Conservation (phyloP, 345 rosid genomes). For the Gossypium rotundifolium region DNA sequence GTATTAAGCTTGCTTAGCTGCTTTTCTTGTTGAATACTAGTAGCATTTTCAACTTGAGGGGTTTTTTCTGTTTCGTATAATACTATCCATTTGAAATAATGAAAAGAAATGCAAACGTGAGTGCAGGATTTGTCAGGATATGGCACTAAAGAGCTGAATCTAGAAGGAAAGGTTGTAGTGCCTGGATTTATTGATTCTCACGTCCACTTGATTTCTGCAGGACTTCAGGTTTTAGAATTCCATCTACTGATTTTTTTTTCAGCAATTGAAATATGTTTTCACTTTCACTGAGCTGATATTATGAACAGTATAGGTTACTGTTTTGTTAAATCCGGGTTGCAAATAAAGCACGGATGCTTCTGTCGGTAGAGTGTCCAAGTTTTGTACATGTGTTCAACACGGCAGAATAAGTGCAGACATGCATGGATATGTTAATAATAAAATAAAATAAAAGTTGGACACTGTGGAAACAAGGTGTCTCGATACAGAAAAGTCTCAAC, state of each 20-base stretch:
- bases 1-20: neutral
- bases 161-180: slow-evolving; percentile 72
- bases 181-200: slow-evolving; percentile 97
- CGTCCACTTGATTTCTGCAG: slow-evolving; percentile 68
- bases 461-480: too few species aligned
- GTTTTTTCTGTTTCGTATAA: neutral
- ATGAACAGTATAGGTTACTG: neutral
- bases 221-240: slow-evolving; percentile 57
- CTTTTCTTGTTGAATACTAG: neutral
- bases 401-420: neutral
- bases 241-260: slow-evolving; percentile 2
- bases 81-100: neutral
- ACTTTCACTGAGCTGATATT: neutral
- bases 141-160: slow-evolving; percentile 53
- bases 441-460: neutral
- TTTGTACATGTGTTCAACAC: neutral
- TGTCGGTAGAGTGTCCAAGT: neutral
- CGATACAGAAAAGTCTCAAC: too few species aligned
- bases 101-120: neutral
- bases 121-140: slow-evolving; percentile 51
- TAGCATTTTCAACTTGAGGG: neutral
- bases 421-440: neutral
- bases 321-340: neutral
- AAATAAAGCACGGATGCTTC: neutral
- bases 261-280: neutral